Evolutionary conservation across 768 basidiomycete species (phyloP).

Genomic region (Pulveroboletus frians): DNA sequence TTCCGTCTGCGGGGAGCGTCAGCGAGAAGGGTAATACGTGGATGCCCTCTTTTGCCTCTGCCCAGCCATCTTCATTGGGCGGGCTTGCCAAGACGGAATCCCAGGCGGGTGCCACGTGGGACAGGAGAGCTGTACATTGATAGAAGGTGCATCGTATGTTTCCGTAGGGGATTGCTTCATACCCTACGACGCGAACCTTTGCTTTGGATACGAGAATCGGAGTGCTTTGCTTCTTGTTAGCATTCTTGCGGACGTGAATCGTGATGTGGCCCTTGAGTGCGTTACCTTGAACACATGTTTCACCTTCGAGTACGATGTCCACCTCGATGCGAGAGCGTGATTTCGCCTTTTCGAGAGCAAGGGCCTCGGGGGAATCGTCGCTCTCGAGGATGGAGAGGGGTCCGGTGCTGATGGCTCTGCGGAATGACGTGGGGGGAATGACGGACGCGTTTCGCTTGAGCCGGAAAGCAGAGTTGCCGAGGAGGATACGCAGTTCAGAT

Average conservation of each 20-base stretch:
- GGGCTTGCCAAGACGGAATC: constrained; percentile 40
- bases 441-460: constrained; percentile 51
- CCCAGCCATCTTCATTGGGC: constrained; percentile 58
- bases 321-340: constrained; percentile 72
- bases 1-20: constrained; percentile 52
- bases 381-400: constrained; percentile 1
- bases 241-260: constrained; percentile 52
- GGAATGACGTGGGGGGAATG: constrained; percentile 24
- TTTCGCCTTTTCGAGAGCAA: constrained; percentile 67
- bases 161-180: constrained; percentile 62
- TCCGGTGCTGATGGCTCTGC: constrained; percentile 5
- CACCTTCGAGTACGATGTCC: constrained; percentile 72
- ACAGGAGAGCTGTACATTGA: constrained; percentile 57
- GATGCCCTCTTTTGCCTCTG: constrained; percentile 56
- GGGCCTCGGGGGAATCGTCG: constrained; percentile 23
- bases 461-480: constrained; percentile 56
- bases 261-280: constrained; percentile 65
- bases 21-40: constrained; percentile 72
- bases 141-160: constrained; percentile 76
- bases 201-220: constrained; percentile 64
- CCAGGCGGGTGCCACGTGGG: constrained; percentile 43
- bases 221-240: constrained; percentile 45
- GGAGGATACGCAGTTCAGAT: constrained; percentile 54
- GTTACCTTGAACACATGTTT: constrained; percentile 76
- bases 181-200: constrained; percentile 80